phyloP scores from a whole-genome alignment of 495 filamentous ascomycete species.

The Xylaria curta region DNA sequence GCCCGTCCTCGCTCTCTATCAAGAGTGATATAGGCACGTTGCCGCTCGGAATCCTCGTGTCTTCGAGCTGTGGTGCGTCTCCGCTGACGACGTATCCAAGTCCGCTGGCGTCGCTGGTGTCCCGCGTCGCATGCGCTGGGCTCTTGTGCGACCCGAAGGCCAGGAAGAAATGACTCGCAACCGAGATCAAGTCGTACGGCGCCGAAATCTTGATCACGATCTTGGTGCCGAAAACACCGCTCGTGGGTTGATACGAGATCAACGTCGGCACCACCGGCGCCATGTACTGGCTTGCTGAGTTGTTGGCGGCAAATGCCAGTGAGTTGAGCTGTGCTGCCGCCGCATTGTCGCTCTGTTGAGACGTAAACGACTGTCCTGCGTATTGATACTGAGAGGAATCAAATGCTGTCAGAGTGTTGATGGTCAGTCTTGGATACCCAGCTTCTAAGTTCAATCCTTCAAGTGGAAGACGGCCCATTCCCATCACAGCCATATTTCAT shows the following conservation, averaged over 20 bases:
- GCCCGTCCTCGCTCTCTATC: slow-evolving; percentile 70
- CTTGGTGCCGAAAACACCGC: slow-evolving; percentile 71
- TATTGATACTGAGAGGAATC: slow-evolving; percentile 55
- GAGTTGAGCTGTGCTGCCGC: slow-evolving; percentile 57
- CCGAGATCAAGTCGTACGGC: slow-evolving; percentile 67
- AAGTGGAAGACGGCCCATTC: background rate
- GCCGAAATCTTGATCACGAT: slow-evolving; percentile 76
- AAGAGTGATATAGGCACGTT: slow-evolving; percentile 76
- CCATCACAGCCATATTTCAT: slow-evolving; percentile 46
- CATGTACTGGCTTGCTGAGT: slow-evolving; percentile 58
- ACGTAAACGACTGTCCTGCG: slow-evolving; percentile 46
- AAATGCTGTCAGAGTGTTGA: slow-evolving; percentile 47
- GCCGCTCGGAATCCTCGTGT: slow-evolving; percentile 68
- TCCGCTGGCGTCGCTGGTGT: slow-evolving; percentile 61
- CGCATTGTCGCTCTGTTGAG: slow-evolving; percentile 53
- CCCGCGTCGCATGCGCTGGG: slow-evolving; percentile 65
- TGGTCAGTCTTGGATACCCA: background rate
- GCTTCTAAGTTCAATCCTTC: background rate
- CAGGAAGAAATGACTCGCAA: slow-evolving; percentile 67
- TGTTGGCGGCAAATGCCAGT: slow-evolving; percentile 61
- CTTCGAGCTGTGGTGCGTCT: slow-evolving; percentile 72
- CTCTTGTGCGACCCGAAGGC: slow-evolving; percentile 77
- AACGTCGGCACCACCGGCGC: slow-evolving; percentile 60
- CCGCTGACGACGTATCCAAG: slow-evolving; percentile 76
- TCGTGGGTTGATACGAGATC: slow-evolving; percentile 68